phyloP scores from a whole-genome alignment of 192 early-diverging fungal species.

The Coemansia sp. region DNA sequence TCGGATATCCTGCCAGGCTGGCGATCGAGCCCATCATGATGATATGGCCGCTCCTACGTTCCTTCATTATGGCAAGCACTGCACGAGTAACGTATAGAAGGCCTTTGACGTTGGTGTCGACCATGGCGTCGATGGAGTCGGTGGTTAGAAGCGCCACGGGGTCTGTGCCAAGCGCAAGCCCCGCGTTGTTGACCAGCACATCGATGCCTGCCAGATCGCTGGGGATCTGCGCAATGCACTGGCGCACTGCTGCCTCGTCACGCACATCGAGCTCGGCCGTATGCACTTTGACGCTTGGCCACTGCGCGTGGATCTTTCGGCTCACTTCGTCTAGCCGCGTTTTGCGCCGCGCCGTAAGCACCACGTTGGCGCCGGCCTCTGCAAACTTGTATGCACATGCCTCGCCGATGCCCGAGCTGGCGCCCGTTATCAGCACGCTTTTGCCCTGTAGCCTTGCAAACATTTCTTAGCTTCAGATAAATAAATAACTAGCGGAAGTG shows the following conservation, averaged over 20 bases:
- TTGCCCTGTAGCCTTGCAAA: conserved; percentile 48
- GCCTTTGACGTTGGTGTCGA: conserved; percentile 92
- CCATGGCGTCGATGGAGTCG: conserved; percentile 74
- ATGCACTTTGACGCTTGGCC: conserved; percentile 62
- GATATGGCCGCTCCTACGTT: conserved; percentile 65
- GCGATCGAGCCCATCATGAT: conserved; percentile 86
- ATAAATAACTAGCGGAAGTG: no score
- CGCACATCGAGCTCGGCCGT: conserved; percentile 75
- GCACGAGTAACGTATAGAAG: conserved; percentile 80
- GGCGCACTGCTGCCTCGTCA: conserved; percentile 56
- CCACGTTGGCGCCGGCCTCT: conserved; percentile 43
- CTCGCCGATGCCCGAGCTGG: conserved; percentile 58
- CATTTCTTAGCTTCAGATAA: conserved; percentile 15
- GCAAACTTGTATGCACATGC: conserved; percentile 55
- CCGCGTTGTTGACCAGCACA: conserved; percentile 91
- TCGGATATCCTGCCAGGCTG: conserved; percentile 63
- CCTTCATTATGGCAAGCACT: conserved; percentile 77
- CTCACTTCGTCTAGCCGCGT: conserved; percentile 67
- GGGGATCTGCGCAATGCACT: conserved; percentile 58
- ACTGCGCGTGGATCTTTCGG: conserved; percentile 43
- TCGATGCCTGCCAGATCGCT: conserved; percentile 61
- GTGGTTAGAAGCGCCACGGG: conserved; percentile 61
- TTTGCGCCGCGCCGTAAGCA: conserved; percentile 67
- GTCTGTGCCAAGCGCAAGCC: conserved; percentile 75
- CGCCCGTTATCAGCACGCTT: conserved; percentile 57